Conservation (phyloP, 805 yeast species). For the Lipomyces starkeyi region DNA sequence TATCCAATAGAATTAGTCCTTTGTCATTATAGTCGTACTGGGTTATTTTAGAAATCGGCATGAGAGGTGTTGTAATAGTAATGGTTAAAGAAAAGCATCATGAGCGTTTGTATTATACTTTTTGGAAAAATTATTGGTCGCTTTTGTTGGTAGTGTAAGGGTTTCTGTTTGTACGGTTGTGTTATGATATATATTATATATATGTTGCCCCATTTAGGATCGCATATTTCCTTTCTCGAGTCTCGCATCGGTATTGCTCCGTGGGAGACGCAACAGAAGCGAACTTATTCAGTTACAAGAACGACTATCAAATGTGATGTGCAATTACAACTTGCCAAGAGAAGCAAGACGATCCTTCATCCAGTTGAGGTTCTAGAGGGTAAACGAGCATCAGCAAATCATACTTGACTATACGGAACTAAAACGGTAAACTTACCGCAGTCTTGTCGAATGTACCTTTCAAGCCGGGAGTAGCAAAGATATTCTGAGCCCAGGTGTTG, state of each 20-base stretch:
- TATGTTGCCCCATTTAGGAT: neutral
- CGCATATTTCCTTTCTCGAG: neutral
- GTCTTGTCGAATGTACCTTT: conserved; percentile 35
- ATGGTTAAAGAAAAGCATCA: neutral
- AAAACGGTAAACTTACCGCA: conserved; percentile 2
- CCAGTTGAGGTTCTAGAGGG: neutral
- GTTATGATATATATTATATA: neutral
- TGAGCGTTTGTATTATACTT: neutral
- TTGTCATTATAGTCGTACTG: neutral
- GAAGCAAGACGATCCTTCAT: neutral
- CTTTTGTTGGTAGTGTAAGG: neutral
- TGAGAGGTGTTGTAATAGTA: neutral
- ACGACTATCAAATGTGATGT: neutral
- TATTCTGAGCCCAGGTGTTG: conserved; percentile 34
- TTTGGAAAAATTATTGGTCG: neutral
- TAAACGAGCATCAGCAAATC: neutral
- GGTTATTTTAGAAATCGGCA: neutral
- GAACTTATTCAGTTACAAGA: neutral
- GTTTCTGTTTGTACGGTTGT: neutral
- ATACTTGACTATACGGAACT: neutral
- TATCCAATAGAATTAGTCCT: neutral
- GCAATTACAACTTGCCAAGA: neutral
- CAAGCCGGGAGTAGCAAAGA: conserved; percentile 38
- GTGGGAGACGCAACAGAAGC: too few relatives aligned
- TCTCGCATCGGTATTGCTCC: too few relatives aligned